Evolutionary conservation across 805 yeast species (phyloP), one percentile per base, ranked within the genome.

Genomic region (Saitoella complicata): DNA sequence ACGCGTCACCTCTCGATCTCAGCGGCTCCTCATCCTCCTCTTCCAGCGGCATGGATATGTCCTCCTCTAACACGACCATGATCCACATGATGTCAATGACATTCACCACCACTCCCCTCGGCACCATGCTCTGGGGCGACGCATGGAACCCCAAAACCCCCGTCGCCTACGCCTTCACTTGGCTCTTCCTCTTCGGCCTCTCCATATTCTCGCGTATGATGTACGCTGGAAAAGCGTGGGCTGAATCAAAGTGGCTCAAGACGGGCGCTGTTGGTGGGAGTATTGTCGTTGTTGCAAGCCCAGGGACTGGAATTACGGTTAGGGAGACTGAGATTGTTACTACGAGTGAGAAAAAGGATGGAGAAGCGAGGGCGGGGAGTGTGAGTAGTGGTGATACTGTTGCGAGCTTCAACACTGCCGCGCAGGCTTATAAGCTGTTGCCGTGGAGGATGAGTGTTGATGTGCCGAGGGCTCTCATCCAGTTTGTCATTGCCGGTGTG

Each of bases 81-180:
- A 52, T 52, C 55, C 36, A 40, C 39, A 55, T 55, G 59, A 42
- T 51, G 31, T 55, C 56, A 45, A 58, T 55, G 44, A 45, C 53
- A 31, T 43, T 45, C 33, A 42, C 37, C 39, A 35, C 45, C 40
- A 58, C 53, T 40, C 47, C 47, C 30, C 39, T 55, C n/a, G 47
- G 52, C 34, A 45, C 59, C 4, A 37, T 47, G 2, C 21, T 21
- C 21, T 21, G 21, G 21, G 21, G 21, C 4, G 21, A 21, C 21
- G 50, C 45, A 32, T 55, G 58, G 58, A 53, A 52, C 7, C 59
- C 59, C 9, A 39, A 48, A 6, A 43, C 46, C 13, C 40, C 40
- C 8, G 59, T 60, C 32, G 52, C 52, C 39, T 55, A 55, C 46
- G 60, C 57, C 31, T 60, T 58, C 13, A 51, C 59, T 10, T 55